Conservation (phyloP, 345 rosid genomes). For the Eucalyptus albens region DNA sequence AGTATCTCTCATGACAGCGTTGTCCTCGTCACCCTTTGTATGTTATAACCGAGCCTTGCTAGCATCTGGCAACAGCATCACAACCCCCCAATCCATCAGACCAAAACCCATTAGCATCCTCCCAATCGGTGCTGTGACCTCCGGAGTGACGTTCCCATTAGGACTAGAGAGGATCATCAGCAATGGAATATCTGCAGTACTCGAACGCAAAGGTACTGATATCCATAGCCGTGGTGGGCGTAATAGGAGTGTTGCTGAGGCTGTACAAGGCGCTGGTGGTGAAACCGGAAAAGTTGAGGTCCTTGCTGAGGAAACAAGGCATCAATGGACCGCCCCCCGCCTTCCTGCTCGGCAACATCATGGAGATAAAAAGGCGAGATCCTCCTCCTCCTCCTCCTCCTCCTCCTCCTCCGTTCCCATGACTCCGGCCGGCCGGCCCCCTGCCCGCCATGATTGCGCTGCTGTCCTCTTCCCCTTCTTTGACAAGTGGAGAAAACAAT, state of each 20-base stretch:
- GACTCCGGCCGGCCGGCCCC: neutral
- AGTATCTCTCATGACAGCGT: neutral
- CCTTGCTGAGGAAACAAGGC: constrained; percentile 17
- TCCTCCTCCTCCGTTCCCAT: neutral
- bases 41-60: neutral
- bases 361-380: constrained; percentile 16
- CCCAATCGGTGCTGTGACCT: neutral
- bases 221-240: neutral
- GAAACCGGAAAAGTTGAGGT: constrained; percentile 18
- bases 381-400: neutral
- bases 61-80: neutral
- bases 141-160: neutral
- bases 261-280: constrained; percentile 5
- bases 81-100: neutral
- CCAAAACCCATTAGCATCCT: neutral
- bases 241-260: neutral
- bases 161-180: neutral
- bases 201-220: neutral
- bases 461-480: constrained; percentile 17
- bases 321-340: constrained; percentile 21
- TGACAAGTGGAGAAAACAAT: constrained; percentile 16
- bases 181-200: neutral
- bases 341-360: constrained; percentile 25
- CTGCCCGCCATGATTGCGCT: constrained; percentile 8
- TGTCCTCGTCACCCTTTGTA: neutral